These are phyloP conservation scores for Boletus patriciae DNA, from an alignment of 768 basidiomycete genomes.

Conservation along the genomic window DNA sequence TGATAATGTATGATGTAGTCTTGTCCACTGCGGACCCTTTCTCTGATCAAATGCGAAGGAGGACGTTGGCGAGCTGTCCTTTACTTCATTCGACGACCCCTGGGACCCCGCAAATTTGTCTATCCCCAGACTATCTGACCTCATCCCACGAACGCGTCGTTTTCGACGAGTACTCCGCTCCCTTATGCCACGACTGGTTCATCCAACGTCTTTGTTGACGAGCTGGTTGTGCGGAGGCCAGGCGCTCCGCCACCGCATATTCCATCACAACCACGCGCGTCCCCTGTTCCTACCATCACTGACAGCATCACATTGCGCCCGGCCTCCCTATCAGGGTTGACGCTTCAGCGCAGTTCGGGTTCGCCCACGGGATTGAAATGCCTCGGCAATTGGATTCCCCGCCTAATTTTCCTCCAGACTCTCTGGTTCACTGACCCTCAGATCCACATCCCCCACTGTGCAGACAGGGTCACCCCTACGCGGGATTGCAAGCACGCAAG, in stretches of 20 bases:
- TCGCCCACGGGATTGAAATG: slow-evolving; percentile 21
- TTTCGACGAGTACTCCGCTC: slow-evolving; percentile 32
- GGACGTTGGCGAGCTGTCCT: slow-evolving; percentile 25
- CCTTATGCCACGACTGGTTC: slow-evolving; percentile 17
- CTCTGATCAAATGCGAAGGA: slow-evolving; percentile 23
- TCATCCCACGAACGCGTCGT: slow-evolving; percentile 23
- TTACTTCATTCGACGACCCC: slow-evolving; percentile 32
- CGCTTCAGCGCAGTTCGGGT: slow-evolving; percentile 14
- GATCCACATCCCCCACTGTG: slow-evolving; percentile 21
- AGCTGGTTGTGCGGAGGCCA: slow-evolving; percentile 8
- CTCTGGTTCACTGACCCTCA: slow-evolving; percentile 19
- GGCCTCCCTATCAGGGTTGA: slow-evolving; percentile 8
- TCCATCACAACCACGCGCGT: slow-evolving; percentile 2
- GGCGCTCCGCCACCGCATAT: neutral
- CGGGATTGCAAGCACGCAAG: slow-evolving; percentile 22
- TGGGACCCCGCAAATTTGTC: slow-evolving; percentile 34
- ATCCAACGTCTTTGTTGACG: slow-evolving; percentile 14
- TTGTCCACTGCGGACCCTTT: slow-evolving; percentile 23
- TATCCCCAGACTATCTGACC: slow-evolving; percentile 27
- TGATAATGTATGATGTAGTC: slow-evolving; percentile 11
- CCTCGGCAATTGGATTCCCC: slow-evolving; percentile 27
- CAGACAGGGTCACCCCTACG: slow-evolving; percentile 32
- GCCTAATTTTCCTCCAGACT: slow-evolving; percentile 16
- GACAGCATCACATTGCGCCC: neutral
- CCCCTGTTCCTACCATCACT: neutral